These are phyloP conservation scores for Fibroporia radiculosa DNA, from an alignment of 768 basidiomycete species.

Conservation along the genomic window DNA sequence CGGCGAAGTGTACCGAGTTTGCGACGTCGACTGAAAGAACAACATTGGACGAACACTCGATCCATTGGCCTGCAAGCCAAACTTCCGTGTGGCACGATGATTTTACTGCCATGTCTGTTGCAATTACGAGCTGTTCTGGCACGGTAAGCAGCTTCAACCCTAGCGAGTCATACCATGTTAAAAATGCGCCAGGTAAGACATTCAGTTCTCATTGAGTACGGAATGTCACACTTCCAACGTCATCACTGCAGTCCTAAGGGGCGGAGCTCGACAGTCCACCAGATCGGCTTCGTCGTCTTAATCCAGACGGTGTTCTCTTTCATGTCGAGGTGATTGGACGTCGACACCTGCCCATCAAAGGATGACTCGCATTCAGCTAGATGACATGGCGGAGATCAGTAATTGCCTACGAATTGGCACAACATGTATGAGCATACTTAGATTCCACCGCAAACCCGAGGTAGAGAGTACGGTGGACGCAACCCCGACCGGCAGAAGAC, in stretches of 20 bases:
- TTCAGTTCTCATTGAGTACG: too few species aligned
- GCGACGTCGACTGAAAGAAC: too few species aligned
- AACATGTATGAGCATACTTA: slow-evolving; percentile 38
- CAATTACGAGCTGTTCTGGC: too few species aligned
- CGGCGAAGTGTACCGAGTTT: too few species aligned
- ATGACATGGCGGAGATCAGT: not conserved
- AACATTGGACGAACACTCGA: too few species aligned
- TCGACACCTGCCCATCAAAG: slow-evolving; percentile 82
- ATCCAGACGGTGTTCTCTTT: slow-evolving; percentile 58
- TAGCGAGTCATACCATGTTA: too few species aligned
- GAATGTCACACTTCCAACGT: not conserved
- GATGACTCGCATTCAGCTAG: slow-evolving; percentile 60
- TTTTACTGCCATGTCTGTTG: too few species aligned
- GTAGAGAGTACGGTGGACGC: slow-evolving; percentile 74
- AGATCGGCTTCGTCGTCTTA: slow-evolving; percentile 74
- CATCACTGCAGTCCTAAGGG: slow-evolving; percentile 2
- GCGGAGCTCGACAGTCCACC: slow-evolving; percentile 79
- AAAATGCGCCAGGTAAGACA: too few species aligned
- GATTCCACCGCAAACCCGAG: slow-evolving; percentile 81
- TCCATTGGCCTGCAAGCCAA: too few species aligned
- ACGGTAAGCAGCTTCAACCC: too few species aligned
- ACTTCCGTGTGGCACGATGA: too few species aligned
- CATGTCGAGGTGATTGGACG: slow-evolving; percentile 85
- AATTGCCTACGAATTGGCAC: not conserved
- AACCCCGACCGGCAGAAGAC: slow-evolving; percentile 87